These are phyloP conservation scores for Silene conica DNA, from an alignment of 148 eudicot species.

Conservation along the genomic window DNA sequence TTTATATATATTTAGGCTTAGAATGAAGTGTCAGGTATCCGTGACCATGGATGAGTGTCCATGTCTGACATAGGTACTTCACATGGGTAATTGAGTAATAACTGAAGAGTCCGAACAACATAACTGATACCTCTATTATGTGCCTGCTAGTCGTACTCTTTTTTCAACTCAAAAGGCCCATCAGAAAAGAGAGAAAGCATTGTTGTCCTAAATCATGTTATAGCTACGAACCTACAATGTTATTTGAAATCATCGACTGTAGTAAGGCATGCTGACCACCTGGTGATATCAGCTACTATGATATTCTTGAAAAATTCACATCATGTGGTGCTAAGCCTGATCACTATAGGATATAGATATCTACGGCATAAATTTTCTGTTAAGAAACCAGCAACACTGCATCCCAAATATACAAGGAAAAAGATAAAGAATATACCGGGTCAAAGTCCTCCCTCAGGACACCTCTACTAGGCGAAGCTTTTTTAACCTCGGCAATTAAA, in stretches of 20 bases:
- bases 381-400: not conserved
- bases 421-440: conserved; percentile 49
- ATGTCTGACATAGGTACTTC: too few relatives aligned
- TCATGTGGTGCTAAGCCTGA: not conserved
- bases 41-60: too few relatives aligned
- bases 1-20: not conserved
- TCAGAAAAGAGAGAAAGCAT: not conserved
- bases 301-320: not conserved
- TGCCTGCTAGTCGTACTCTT: not conserved
- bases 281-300: not conserved
- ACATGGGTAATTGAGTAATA: not conserved
- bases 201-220: not conserved
- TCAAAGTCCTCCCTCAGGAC: conserved; percentile 81
- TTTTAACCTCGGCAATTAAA: conserved; percentile 95
- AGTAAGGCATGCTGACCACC: not conserved
- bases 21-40: not conserved
- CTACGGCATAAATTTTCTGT: not conserved
- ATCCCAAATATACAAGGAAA: not conserved
- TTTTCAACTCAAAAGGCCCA: not conserved
- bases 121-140: not conserved
- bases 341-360: not conserved
- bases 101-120: not conserved
- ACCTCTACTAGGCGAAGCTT: conserved; percentile 98
- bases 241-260: not conserved
- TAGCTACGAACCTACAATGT: not conserved